Evolutionary conservation across 257 asterid genomes (phyloP).

Genomic region (Nicotiana attenuata): DNA sequence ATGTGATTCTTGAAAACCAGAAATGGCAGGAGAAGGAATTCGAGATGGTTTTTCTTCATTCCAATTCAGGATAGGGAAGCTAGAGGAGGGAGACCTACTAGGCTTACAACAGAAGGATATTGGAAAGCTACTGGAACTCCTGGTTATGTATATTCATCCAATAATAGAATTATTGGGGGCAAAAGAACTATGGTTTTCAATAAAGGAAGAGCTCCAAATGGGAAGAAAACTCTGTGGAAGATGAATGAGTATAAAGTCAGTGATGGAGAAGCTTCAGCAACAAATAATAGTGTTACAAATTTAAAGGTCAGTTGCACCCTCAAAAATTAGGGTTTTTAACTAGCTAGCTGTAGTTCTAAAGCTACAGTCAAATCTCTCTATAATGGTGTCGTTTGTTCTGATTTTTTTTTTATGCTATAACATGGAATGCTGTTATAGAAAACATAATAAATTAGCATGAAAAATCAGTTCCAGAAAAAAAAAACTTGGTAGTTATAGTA

Average conservation of each 20-base stretch:
- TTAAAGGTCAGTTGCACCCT: slow-evolving; percentile 23
- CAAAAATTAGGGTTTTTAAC: background rate
- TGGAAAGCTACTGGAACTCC: slow-evolving; percentile 76
- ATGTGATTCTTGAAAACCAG: slow-evolving; percentile 19
- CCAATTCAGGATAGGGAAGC: slow-evolving; percentile 50
- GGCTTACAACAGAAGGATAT: slow-evolving; percentile 49
- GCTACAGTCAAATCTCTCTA: too few relatives aligned
- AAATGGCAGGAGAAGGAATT: slow-evolving; percentile 32
- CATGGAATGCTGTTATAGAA: too few relatives aligned
- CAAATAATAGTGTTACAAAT: background rate
- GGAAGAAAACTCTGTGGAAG: slow-evolving; percentile 54
- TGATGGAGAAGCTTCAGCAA: slow-evolving; percentile 17
- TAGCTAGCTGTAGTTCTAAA: too few relatives aligned
- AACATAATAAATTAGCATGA: too few relatives aligned
- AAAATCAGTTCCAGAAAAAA: too few relatives aligned
- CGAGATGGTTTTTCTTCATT: slow-evolving; percentile 58
- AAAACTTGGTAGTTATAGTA: too few relatives aligned
- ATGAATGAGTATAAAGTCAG: slow-evolving; percentile 56
- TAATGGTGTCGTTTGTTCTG: too few relatives aligned
- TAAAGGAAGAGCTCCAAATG: slow-evolving; percentile 51
- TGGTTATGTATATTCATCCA: slow-evolving; percentile 41
- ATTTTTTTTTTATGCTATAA: too few relatives aligned
- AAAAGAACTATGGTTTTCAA: slow-evolving; percentile 61
- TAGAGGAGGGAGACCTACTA: slow-evolving; percentile 48
- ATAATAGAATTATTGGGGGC: slow-evolving; percentile 30